phyloP scores from a whole-genome alignment of 441 rosid species.

The Theobroma grandiflorum region DNA sequence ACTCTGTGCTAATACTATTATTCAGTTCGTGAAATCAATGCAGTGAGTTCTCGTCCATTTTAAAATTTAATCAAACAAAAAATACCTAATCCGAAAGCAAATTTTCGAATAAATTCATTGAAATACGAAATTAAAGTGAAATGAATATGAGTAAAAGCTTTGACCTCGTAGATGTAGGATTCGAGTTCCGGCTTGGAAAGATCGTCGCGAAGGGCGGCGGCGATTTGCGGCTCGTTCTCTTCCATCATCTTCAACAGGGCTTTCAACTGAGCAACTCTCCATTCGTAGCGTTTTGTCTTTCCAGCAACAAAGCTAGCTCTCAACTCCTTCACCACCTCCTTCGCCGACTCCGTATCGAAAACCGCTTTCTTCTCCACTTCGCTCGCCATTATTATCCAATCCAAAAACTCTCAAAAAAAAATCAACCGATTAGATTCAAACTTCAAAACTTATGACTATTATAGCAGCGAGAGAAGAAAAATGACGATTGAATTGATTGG shows the following conservation, averaged over 20 bases:
- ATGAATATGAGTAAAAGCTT: background rate
- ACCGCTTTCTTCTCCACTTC: constrained; percentile 21
- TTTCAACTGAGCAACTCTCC: constrained; percentile 71
- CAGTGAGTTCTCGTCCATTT: background rate
- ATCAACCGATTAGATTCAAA: background rate
- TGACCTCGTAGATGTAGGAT: constrained; percentile 67
- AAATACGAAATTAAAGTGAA: background rate
- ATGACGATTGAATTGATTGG: background rate
- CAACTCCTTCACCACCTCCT: constrained; percentile 47
- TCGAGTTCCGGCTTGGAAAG: constrained; percentile 74
- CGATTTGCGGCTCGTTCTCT: constrained; percentile 61
- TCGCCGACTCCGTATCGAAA: constrained; percentile 54
- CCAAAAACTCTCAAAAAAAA: background rate
- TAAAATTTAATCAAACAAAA: background rate
- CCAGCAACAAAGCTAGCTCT: constrained; percentile 50
- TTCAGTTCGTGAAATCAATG: background rate
- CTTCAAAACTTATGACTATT: background rate
- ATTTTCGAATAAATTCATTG: background rate
- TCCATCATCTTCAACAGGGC: constrained; percentile 54
- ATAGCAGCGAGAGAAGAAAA: background rate
- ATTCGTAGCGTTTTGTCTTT: constrained; percentile 59
- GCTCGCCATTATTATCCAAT: constrained; percentile 25
- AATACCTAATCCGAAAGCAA: background rate
- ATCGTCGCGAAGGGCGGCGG: constrained; percentile 65
- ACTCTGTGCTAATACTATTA: background rate